Evolutionary conservation across 2,329 filamentous ascomycete genomes (phyloP).

Genomic region (Aspergillus caelatus): DNA sequence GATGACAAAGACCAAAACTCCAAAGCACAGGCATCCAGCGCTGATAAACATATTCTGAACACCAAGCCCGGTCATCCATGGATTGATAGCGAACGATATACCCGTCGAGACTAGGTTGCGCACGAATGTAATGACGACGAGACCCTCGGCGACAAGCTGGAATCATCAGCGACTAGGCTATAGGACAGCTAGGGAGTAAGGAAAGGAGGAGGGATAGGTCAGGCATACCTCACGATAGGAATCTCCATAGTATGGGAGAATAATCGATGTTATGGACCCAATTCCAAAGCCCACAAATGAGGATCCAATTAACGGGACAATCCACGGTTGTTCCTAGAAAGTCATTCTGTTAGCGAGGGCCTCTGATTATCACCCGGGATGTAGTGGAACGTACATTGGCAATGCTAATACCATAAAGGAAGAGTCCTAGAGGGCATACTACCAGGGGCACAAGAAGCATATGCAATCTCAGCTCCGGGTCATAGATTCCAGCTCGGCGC

Average conservation of each 20-base stretch:
- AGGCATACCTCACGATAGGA: slow-evolving; percentile 12
- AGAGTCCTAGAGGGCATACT: slow-evolving; percentile 33
- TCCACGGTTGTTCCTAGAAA: slow-evolving; percentile 9
- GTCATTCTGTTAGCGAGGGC: neutral
- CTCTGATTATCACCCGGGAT: fast-evolving
- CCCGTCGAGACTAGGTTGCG: slow-evolving; percentile 10
- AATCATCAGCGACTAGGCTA: neutral
- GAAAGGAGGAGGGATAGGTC: neutral
- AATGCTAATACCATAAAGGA: slow-evolving; percentile 7
- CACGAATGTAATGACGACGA: slow-evolving; percentile 3
- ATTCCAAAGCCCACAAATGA: slow-evolving; percentile 11
- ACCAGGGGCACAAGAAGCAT: slow-evolving; percentile 22
- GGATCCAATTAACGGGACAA: slow-evolving; percentile 11
- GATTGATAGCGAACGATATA: slow-evolving; percentile 6
- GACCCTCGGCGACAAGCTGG: slow-evolving; percentile 4
- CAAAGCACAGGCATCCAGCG: slow-evolving; percentile 6
- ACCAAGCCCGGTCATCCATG: slow-evolving; percentile 10
- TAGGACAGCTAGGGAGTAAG: neutral
- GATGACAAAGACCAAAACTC: neutral
- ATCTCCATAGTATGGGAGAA: slow-evolving; percentile 13
- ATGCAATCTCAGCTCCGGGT: slow-evolving; percentile 50
- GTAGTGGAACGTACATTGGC: neutral
- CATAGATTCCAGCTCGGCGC: slow-evolving; percentile 45
- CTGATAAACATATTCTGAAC: slow-evolving; percentile 12
- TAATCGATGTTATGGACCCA: slow-evolving; percentile 5